Evolutionary conservation across 768 basidiomycete genomes (phyloP), one percentile per base, ranked within the genome.

Genomic region (Trametes maxima): DNA sequence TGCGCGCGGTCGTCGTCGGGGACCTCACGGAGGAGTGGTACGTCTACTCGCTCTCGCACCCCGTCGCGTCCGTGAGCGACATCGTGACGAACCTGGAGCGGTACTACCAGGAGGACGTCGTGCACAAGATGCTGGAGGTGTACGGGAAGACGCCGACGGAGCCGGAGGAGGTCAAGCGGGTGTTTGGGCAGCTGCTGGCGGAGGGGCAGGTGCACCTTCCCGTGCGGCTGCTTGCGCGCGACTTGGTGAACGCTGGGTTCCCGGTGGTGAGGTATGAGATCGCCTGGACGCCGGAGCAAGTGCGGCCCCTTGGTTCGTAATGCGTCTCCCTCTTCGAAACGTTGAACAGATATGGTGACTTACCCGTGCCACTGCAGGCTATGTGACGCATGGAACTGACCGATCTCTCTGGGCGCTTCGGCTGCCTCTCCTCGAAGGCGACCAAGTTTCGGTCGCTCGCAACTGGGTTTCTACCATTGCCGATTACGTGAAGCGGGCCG

Each of bases 21-120:
- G 86, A 89, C 56, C 77, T 90, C 51, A 78, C 76, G 16, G 88
- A 91, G 65, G 89, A 92, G 70, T 91, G 89, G 89, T 89, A 85
- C 70, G 79, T 90, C 52, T 91, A 90, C 65, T 82, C 87, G 14
- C 85, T 90, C 65, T 83, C 88, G 4, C 84, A 89, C 69, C 82
- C 85, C 0, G 80, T 90, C 49, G 53, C 69, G 12, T 72, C 76
- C 10, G 73, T 78, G 21, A 64, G 64, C 22, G 89, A 91, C 63
- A 76, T 90, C 11, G 68, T 79, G 25, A 76, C 77, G 10, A 89
- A 88, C 65, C 67, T 92, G 49, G 72, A 78, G 67, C 73, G 89
- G 57, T 91, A 88, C 68, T 89, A 85, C 69, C 80, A 83, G 1
- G 69, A 59, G 14, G 75, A 79, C 11, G 71, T 86, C 37, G 80